Evolutionary conservation across 2,329 filamentous ascomycete species (phyloP), one percentile per base, ranked within the genome.

Genomic region (Cladosporium sp.): DNA sequence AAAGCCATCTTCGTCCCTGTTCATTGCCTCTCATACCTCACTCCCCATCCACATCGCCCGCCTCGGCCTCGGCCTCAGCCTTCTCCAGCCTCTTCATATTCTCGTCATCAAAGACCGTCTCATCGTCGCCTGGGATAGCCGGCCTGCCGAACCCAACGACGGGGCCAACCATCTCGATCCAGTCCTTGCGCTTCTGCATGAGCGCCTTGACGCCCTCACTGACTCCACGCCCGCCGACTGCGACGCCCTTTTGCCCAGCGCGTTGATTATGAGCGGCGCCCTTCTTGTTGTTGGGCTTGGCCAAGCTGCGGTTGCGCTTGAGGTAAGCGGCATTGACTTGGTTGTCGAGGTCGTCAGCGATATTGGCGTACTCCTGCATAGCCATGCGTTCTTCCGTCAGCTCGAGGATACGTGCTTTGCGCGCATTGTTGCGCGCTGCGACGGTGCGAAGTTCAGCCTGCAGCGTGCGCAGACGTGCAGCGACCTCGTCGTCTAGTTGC

Each of bases 301-400:
- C 93, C 92, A 98, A 90, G 0, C 92, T 97, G 56, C 95, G 89
- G 31, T 94, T 98, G 28, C 95, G 91, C 81, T 99, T 99, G 53
- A 96, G 88, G 75, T 98, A 99, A 3, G 95, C 94, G 61, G 92
- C 90, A 75, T 98, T 93, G 50, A 98, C 93, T 76, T 98, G 95
- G 50, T 89, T 88, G 81, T 99, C 95, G 26, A 99, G 88, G 77
- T 99, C 95, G 76, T 99, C 95, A 60, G 96, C 89, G 72, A 99
- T 99, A 65, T 93, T 97, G 77, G 90, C 91, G 81, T 97, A 99
- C 77, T 99, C 95, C 76, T 99, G 95, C 80, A 95, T 89, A 0
- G 95, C 95, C 87, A 99, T 94, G 70, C 92, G 89, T 76, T 97
- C 93, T 72, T 93, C 91, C 8, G 95, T 92, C 31, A 97, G 85